Conservation (phyloP, 495 filamentous ascomycete species). For the Achaetomiella virescens region DNA sequence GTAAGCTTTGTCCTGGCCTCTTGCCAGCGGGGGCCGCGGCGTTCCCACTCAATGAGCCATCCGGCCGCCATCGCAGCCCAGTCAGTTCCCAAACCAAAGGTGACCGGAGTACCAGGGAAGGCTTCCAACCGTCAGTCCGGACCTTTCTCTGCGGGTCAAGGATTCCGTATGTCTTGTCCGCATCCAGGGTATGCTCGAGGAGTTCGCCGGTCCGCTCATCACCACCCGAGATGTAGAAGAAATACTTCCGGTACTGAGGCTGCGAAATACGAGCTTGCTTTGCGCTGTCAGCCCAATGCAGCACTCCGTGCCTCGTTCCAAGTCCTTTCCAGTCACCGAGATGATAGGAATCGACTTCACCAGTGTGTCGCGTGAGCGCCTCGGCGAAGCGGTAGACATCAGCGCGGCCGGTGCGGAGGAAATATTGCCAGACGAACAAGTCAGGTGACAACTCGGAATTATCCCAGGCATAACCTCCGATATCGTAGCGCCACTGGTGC, state of each 20-base stretch:
- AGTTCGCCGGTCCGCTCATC: constrained; percentile 5
- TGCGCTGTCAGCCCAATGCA: background rate
- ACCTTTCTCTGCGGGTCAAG: background rate
- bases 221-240: constrained; percentile 1
- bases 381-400: constrained; percentile 4
- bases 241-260: background rate
- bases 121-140: background rate
- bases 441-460: constrained; percentile 1
- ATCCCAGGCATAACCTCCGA: constrained; percentile 1
- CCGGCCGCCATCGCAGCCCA: background rate
- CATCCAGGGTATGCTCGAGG: background rate
- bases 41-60: constrained; percentile 2
- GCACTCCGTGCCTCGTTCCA: constrained; percentile 2
- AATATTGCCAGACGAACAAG: constrained; percentile 1
- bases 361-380: background rate
- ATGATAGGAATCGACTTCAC: background rate
- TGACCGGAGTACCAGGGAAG: background rate
- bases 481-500: constrained; percentile 5
- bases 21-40: constrained; percentile 1
- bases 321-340: constrained; percentile 1
- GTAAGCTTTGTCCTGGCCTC: background rate
- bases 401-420: background rate
- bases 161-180: background rate
- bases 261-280: constrained; percentile 5
- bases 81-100: constrained; percentile 1